Conservation (phyloP, 2,329 filamentous ascomycete genomes). For the Ophiostoma australiae region DNA sequence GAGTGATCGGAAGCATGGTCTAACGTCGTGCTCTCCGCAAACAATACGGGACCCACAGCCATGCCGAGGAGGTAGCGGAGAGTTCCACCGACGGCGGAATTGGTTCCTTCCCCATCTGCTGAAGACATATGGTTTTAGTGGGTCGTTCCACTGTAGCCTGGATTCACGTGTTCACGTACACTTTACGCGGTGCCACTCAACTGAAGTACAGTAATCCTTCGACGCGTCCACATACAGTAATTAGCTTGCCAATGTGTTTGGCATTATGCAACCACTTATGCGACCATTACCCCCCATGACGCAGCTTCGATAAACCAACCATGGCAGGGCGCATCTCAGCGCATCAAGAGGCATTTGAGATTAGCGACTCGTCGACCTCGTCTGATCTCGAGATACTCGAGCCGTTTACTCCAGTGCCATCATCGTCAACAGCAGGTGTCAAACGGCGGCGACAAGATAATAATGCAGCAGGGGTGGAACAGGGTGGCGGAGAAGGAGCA, state of each 20-base stretch:
- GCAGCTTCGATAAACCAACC: constrained; percentile 1
- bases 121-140: background rate
- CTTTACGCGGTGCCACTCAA: constrained; percentile 17
- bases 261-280: background rate
- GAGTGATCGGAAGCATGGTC: background rate
- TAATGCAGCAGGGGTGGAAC: constrained; percentile 23
- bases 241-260: background rate
- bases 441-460: constrained; percentile 31
- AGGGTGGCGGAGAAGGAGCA: constrained; percentile 15
- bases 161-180: constrained; percentile 21
- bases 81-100: background rate
- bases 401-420: constrained; percentile 14
- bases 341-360: constrained; percentile 15
- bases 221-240: constrained; percentile 10
- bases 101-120: background rate
- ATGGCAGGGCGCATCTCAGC: constrained; percentile 21
- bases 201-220: background rate
- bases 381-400: constrained; percentile 2
- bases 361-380: constrained; percentile 22
- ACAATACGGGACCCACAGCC: background rate
- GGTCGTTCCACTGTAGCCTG: constrained; percentile 2
- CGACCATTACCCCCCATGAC: background rate
- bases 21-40: background rate
- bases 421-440: constrained; percentile 1
- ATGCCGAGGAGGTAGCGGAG: constrained; percentile 20